Conservation (phyloP, 768 basidiomycete genomes). For the Tylopilus sp. region DNA sequence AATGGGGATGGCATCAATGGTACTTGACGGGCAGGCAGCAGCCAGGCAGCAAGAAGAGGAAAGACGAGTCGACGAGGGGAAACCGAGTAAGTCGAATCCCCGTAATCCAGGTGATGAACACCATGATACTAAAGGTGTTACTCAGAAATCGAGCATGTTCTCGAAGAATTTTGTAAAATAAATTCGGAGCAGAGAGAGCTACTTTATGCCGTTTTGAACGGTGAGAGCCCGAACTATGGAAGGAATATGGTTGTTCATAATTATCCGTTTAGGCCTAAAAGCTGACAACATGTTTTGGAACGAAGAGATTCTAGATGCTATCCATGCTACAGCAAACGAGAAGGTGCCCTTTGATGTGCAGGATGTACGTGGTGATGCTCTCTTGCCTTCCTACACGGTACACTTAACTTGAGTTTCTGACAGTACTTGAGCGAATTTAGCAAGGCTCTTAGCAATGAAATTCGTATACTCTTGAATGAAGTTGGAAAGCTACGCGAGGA, state of each 20-base stretch:
- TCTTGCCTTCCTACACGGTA: background rate
- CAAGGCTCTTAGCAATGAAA: constrained; percentile 59
- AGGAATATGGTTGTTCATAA: background rate
- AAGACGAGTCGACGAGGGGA: background rate
- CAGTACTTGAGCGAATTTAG: constrained; percentile 83
- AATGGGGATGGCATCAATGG: background rate
- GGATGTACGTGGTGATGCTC: constrained; percentile 46
- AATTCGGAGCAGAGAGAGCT: background rate
- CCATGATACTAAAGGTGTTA: background rate
- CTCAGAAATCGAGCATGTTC: background rate
- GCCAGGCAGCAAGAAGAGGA: background rate
- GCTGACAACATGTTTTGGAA: constrained; percentile 58
- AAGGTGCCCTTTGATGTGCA: constrained; percentile 78
- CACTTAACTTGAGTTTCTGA: background rate
- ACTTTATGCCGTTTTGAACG: background rate
- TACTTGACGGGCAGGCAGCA: background rate
- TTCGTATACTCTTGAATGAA: constrained; percentile 72
- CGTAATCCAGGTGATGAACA: background rate
- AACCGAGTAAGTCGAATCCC: background rate
- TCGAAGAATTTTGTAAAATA: background rate
- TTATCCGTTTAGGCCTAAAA: constrained; percentile 39
- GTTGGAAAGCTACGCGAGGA: constrained; percentile 77
- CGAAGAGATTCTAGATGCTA: constrained; percentile 55
- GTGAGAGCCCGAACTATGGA: background rate
- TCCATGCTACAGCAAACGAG: constrained; percentile 67